phyloP scores from a whole-genome alignment of 2,329 filamentous ascomycete genomes.

The Aplosporella prunicola region DNA sequence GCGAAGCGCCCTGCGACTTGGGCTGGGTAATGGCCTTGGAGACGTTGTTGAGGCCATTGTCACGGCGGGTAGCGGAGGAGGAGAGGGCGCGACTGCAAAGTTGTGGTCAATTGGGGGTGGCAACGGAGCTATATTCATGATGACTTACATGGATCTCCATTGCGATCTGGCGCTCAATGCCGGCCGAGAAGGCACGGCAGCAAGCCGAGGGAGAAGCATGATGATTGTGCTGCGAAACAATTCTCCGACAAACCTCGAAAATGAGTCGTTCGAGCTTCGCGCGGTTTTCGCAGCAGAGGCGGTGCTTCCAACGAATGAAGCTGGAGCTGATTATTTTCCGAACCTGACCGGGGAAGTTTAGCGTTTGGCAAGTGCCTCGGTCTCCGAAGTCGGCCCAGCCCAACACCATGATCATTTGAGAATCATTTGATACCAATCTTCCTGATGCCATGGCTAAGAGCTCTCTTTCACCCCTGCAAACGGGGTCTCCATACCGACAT shows the following conservation, averaged over 20 bases:
- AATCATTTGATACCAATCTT: no score
- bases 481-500: no score
- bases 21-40: slow-evolving; percentile 85
- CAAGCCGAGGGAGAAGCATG: slow-evolving; percentile 9
- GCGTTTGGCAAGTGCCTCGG: no score
- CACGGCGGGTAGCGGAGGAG: slow-evolving; percentile 20
- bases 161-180: slow-evolving; percentile 5
- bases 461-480: no score
- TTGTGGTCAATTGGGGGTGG: slow-evolving; percentile 3
- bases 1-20: slow-evolving; percentile 95
- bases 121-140: background rate
- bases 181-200: slow-evolving; percentile 4
- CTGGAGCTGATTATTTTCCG: slow-evolving; percentile 8
- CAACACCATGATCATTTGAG: no score
- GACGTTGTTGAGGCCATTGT: slow-evolving; percentile 57
- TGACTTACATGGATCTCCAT: slow-evolving; percentile 8
- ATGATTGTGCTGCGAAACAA: background rate
- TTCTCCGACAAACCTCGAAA: background rate
- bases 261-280: slow-evolving; percentile 7
- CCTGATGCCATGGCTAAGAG: no score
- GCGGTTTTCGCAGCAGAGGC: slow-evolving; percentile 5
- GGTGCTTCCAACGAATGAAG: slow-evolving; percentile 9
- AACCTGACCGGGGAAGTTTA: no score
- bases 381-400: no score
- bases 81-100: slow-evolving; percentile 8